Base-by-base conservation (phyloP, 805 yeast species). In the Candida caryicola region DNA sequence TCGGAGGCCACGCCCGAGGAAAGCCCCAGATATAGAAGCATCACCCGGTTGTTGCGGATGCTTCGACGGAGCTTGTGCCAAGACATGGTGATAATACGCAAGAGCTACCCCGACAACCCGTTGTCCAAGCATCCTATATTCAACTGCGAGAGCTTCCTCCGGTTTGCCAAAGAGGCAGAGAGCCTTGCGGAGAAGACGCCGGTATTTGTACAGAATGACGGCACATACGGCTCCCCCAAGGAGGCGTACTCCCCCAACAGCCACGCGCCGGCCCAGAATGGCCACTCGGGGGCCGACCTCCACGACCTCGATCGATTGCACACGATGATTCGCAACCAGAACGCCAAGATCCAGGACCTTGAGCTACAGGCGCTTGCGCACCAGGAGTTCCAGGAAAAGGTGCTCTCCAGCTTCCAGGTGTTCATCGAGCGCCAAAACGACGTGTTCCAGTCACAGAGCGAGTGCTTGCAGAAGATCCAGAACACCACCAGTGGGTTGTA, bases 71-170 rank as follows among this genome's bases (percentile, higher is more conserved):
- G 48, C 25, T 44, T 61, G 28, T 46, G 55, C 27, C 66, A 61
- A 46, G 66, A 61, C 34, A 59, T 61, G 65, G 59, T 55, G 6
- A 40, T 54, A 4, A 31, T 61, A 2, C 46, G 47, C 29, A 34
- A 33, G 14, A 34, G 38, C 17, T 57, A 51, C 37, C 64, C 64
- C 4, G 34, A 43, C 4, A 56, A 55, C 33, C 50, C 57, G 10
- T 35, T 60, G 12, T 51, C 51, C 14, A 37, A 42, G 23, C 60
- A 59, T 36, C 54, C 59, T 10, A 46, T 59, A 8, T 61, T 61
- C 42, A 50, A 46, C 27, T 38, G 50, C 10, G 31, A 33, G 4
- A 32, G 39, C 4, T 59, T 59, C 37, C 37, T 39, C n/a, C 35
- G 41, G 6, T 58, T 45, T 39, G 46, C 44, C n/a, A 19, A 36